Evolutionary conservation across 371 early-diverging fungal species (phyloP), one percentile per base, ranked within the genome.

Genomic region (Batrachochytrium dendrobatidis): DNA sequence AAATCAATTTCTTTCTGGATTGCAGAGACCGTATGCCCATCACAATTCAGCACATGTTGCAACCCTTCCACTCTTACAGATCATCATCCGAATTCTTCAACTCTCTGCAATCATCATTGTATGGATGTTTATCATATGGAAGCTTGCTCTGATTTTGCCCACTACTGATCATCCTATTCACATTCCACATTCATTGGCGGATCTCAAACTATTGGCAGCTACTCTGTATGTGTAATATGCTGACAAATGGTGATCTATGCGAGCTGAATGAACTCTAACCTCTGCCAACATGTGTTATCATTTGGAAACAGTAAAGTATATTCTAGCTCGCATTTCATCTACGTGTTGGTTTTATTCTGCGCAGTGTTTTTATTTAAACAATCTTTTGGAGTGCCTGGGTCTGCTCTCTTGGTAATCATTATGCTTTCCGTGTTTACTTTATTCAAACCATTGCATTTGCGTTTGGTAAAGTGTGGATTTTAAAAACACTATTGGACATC

Each of bases 361-460:
- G 22, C 52, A 10, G 56, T 69, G 15, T 69, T 52, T 33, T 20
- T 67, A 10, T 64, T 63, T 50, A 70, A 70, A 55, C 71, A 70
- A 53, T 48, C 67, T 8, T 67, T 55, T n/a, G 34, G 56, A n/a
- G 53, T 70, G 18, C 71, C 71, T 3, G 71, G 71, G 1, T 56
- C 71, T 25, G 59, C 64, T 3, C 34, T 66, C 18, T 51, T 67
- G 53, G 66, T 66, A 55, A 1, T 55, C 30, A 17, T n/a, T 17
- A 28, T 18, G 0, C 24, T 7, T 18, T 17, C 51, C 26, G 12
- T 30, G 7, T 8, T 25, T 12, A 28, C 26, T 1, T 18, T 55
- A 45, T 24, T 22, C 31, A 30, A n/a, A n/a, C n/a, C n/a, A n/a
- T n/a, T n/a, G n/a, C n/a, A n/a, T n/a, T n/a, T n/a, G n/a, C n/a